These are phyloP conservation scores for Leccinum incarnatum DNA, from an alignment of 768 basidiomycete genomes.

Conservation along the genomic window DNA sequence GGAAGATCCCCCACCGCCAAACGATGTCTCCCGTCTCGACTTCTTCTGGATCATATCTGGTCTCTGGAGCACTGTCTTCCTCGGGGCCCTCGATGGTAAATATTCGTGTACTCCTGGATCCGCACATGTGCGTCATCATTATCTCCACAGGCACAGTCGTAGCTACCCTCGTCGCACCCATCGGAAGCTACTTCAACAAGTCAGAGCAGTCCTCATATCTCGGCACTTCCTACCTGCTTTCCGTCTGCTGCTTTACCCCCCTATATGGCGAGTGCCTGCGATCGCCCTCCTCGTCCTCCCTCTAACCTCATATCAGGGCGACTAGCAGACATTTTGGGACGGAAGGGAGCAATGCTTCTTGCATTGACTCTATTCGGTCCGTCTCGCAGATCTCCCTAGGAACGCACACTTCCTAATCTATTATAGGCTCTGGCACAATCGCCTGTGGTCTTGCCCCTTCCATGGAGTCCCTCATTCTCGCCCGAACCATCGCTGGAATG, in stretches of 20 bases:
- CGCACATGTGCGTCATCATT: background rate
- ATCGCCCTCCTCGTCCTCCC: constrained; percentile 4
- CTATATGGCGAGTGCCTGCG: constrained; percentile 60
- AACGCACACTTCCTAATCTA: constrained; percentile 17
- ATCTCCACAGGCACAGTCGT: constrained; percentile 65
- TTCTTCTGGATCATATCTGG: constrained; percentile 71
- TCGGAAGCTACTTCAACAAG: constrained; percentile 81
- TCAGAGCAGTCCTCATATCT: constrained; percentile 82
- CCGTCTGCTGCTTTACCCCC: constrained; percentile 89
- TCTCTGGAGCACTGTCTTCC: constrained; percentile 79
- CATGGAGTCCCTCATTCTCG: constrained; percentile 78
- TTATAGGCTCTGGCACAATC: constrained; percentile 73
- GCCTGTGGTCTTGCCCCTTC: constrained; percentile 84
- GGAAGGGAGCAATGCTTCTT: constrained; percentile 84
- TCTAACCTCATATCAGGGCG: constrained; percentile 52
- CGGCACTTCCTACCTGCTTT: constrained; percentile 83
- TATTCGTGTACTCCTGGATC: constrained; percentile 17
- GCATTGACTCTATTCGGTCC: constrained; percentile 81
- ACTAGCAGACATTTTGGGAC: constrained; percentile 79
- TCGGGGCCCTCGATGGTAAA: constrained; percentile 81
- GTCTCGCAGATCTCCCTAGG: constrained; percentile 21
- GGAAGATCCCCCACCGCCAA: constrained; percentile 33
- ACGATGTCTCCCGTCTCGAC: constrained; percentile 51
- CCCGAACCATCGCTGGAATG: constrained; percentile 86
- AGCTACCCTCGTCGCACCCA: constrained; percentile 79